Percentiles rank a stretch among this genome's conserved stretches.
Evolutionary conservation across 306 rosid species (phyloP).

Genomic region (Mimosa pudica): DNA sequence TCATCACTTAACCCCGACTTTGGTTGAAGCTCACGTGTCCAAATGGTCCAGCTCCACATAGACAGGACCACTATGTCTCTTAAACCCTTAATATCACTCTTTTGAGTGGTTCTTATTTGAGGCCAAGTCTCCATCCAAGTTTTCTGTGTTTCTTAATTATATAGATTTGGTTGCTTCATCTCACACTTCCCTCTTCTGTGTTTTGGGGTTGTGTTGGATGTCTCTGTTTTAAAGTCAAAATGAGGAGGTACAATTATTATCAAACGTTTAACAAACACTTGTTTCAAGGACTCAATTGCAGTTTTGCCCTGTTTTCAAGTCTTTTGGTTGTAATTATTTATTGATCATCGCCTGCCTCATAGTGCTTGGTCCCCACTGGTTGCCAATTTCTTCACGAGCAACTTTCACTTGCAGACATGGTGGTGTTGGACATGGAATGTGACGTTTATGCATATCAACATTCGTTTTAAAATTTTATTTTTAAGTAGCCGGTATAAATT

Average conservation of each 20-base stretch:
- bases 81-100: background rate
- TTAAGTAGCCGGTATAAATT: too few relatives aligned
- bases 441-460: background rate
- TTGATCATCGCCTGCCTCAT: too few relatives aligned
- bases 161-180: background rate
- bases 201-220: background rate
- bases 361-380: background rate
- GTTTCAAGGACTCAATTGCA: background rate
- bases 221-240: background rate
- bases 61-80: slow-evolving; percentile 37
- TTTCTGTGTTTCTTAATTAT: background rate
- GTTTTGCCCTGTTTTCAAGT: background rate
- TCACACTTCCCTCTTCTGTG: background rate
- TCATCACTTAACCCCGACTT: background rate
- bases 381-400: background rate
- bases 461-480: too few relatives aligned
- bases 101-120: slow-evolving; percentile 32
- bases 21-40: slow-evolving; percentile 13
- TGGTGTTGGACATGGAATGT: background rate
- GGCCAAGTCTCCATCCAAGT: slow-evolving; percentile 6
- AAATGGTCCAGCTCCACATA: slow-evolving; percentile 43
- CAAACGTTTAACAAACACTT: too few relatives aligned
- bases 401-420: background rate
- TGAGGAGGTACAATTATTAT: background rate
- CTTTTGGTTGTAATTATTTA: background rate